These are phyloP conservation scores for Schizosaccharomyces osmophilus DNA, from an alignment of 805 yeast genomes.

Conservation along the genomic window DNA sequence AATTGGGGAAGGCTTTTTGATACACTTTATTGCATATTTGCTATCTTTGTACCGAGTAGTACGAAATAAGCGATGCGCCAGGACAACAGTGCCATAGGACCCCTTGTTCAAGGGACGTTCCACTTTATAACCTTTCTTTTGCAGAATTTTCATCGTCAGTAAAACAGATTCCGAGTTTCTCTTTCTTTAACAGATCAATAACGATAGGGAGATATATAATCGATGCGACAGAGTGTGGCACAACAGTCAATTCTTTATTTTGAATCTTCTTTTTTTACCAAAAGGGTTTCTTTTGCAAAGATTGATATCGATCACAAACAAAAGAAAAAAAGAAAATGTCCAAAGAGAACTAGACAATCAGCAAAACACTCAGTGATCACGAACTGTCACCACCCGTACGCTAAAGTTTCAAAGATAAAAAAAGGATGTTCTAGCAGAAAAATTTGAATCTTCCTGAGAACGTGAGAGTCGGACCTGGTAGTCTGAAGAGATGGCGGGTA, in stretches of 20 bases:
- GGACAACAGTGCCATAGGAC: constrained; percentile 73
- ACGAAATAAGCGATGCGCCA: constrained; percentile 11
- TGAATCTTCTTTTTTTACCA: too few species aligned
- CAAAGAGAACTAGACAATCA: neutral
- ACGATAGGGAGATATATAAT: neutral
- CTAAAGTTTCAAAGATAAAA: neutral
- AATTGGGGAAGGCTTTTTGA: constrained; percentile 18
- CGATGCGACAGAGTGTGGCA: too few species aligned
- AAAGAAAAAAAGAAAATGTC: neutral
- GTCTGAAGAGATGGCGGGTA: neutral
- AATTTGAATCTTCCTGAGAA: neutral
- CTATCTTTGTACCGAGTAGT: constrained; percentile 9
- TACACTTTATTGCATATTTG: constrained; percentile 66
- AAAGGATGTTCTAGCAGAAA: too few species aligned
- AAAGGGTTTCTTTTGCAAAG: too few species aligned
- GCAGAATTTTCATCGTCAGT: neutral
- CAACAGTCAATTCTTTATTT: too few species aligned
- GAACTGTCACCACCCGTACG: neutral
- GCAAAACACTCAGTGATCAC: neutral
- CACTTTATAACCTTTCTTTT: neutral
- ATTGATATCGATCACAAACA: too few species aligned
- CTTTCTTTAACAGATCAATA: neutral
- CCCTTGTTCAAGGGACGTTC: constrained; percentile 44
- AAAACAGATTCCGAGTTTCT: neutral
- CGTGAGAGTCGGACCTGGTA: neutral